These are phyloP conservation scores for Polyporus arcularius DNA, from an alignment of 768 basidiomycete genomes.

Conservation along the genomic window DNA sequence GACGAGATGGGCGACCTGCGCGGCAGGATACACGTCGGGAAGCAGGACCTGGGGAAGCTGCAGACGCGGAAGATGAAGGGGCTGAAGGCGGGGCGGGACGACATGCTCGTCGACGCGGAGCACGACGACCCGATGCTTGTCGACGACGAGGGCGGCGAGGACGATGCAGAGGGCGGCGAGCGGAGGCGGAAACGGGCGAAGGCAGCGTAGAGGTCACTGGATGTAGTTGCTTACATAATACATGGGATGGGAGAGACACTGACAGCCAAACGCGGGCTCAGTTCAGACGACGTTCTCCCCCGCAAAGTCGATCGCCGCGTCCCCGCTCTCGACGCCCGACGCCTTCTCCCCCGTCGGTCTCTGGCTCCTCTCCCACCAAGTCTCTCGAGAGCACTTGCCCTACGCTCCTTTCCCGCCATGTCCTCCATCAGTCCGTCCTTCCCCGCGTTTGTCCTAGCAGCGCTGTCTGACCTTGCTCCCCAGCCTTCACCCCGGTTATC, in stretches of 20 bases:
- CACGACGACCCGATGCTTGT: constrained; percentile 3
- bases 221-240: constrained; percentile 7
- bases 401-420: constrained; percentile 2
- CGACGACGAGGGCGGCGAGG: constrained; percentile 21
- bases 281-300: background rate
- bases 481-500: background rate
- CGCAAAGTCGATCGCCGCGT: background rate
- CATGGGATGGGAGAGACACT: background rate
- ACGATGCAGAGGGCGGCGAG: constrained; percentile 17
- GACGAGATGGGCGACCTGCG: constrained; percentile 98
- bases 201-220: background rate
- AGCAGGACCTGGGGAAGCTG: constrained; percentile 83
- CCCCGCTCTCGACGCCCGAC: constrained; percentile 1
- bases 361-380: background rate
- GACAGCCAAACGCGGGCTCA: background rate
- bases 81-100: constrained; percentile 50
- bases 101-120: constrained; percentile 14
- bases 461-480: too few species aligned
- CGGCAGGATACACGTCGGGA: constrained; percentile 85
- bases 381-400: background rate
- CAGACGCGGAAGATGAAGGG: constrained; percentile 98
- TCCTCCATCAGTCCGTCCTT: background rate
- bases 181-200: constrained; percentile 22
- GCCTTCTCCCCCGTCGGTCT: background rate
- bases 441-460: background rate